phyloP scores from a whole-genome alignment of 371 early-diverging fungal species.

The Mortierella sp. region DNA sequence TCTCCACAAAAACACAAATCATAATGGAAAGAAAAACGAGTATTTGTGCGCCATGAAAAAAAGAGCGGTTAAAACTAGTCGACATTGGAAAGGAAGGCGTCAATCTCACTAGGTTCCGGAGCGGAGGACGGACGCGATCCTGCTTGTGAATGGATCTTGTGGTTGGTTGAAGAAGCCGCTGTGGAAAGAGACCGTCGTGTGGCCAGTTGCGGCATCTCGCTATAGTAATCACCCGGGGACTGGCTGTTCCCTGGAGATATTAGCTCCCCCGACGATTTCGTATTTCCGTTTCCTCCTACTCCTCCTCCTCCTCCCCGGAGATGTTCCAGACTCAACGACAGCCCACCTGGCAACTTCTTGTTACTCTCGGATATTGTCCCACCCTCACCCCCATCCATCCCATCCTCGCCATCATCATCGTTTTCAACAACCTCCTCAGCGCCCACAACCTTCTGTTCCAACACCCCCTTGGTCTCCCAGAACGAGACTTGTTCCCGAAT shows the following conservation, averaged over 20 bases:
- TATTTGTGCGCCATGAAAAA: not conserved
- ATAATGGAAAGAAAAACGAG: not conserved
- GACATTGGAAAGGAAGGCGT: not conserved
- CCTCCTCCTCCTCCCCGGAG: not conserved
- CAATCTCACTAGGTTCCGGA: not conserved
- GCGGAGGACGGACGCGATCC: not conserved
- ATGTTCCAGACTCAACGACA: not conserved
- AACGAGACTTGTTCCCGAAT: constrained; percentile 45
- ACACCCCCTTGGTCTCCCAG: constrained; percentile 51
- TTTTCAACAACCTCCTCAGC: constrained; percentile 50
- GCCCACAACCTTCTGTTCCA: constrained; percentile 61
- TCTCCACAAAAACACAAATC: not conserved
- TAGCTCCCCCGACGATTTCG: not conserved
- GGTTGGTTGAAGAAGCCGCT: not conserved
- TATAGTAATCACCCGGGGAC: not conserved
- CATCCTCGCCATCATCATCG: not conserved
- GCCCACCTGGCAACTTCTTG: not conserved
- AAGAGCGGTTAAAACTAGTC: not conserved
- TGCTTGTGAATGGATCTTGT: not conserved
- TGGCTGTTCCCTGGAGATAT: constrained; percentile 6
- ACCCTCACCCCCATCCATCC: not conserved
- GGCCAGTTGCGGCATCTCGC: not conserved
- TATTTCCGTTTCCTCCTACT: not conserved
- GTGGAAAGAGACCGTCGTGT: not conserved
- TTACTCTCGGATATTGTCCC: not conserved